A percentile compares a stretch with the other conserved stretches of the same genome.
phyloP scores from a whole-genome alignment of 768 basidiomycete genomes.

The Auriscalpium orientale region DNA sequence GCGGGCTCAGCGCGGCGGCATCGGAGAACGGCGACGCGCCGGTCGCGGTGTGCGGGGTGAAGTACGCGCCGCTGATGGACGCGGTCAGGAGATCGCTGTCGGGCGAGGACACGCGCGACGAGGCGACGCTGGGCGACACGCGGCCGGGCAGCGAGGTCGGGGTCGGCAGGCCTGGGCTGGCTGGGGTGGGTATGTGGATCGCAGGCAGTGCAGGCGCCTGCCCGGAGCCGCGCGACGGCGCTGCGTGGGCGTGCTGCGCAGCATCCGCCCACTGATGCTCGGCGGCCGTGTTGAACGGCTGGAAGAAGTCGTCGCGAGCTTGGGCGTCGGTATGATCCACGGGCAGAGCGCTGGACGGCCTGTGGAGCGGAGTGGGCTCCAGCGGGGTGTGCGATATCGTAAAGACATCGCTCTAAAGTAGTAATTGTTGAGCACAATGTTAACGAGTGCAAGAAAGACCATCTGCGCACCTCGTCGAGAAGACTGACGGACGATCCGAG shows the following conservation, averaged over 20 bases:
- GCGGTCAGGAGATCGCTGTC: neutral
- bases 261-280: neutral
- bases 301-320: neutral
- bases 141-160: neutral
- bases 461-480: neutral
- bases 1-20: neutral
- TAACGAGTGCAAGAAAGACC: neutral
- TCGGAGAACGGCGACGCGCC: neutral
- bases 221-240: neutral
- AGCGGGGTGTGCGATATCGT: neutral
- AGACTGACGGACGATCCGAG: neutral
- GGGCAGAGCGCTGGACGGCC: neutral
- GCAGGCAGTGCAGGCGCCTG: neutral
- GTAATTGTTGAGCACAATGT: neutral
- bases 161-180: neutral
- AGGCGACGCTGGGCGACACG: neutral
- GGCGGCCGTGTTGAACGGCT: neutral
- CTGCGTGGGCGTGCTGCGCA: neutral
- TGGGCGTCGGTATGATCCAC: neutral
- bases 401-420: neutral
- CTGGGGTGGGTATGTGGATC: neutral
- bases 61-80: neutral
- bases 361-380: neutral
- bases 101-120: neutral
- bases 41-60: neutral